Conservation (phyloP, 2,329 filamentous ascomycete genomes). For the Fonsecaea nubica region DNA sequence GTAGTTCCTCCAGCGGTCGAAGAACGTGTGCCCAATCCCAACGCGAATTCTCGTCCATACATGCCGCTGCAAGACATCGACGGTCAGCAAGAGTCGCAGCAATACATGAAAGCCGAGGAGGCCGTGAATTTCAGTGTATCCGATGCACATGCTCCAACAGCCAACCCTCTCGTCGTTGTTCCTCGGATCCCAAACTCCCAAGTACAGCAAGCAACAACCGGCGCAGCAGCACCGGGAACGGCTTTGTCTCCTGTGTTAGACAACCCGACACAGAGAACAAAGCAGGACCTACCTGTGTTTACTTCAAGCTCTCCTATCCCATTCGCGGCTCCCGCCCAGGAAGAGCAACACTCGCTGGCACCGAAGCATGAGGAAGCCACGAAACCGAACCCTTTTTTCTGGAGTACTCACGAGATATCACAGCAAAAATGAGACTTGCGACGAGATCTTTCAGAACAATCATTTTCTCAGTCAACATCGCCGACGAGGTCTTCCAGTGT, state of each 20-base stretch:
- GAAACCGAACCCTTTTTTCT: constrained; percentile 36
- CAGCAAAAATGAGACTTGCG: constrained; percentile 6
- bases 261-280: constrained; percentile 42
- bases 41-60: not conserved
- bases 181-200: not conserved
- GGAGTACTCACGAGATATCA: constrained; percentile 56
- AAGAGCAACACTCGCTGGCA: constrained; percentile 1
- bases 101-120: not conserved
- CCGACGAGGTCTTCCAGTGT: not conserved
- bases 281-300: constrained; percentile 57
- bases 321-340: constrained; percentile 43
- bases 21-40: no score
- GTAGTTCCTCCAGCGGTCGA: not conserved
- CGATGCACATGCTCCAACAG: constrained; percentile 1
- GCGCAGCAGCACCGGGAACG: not conserved
- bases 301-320: constrained; percentile 54
- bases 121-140: not conserved
- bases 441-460: not conserved
- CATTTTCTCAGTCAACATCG: not conserved
- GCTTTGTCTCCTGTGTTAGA: constrained; percentile 12
- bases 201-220: not conserved
- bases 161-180: not conserved
- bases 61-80: not conserved
- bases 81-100: not conserved
- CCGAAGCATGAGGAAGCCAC: not conserved